Evolutionary conservation across 1,284 basidiomycete species (phyloP), one percentile per base, ranked within the genome.

Genomic region (Singerocomus inundabilis): DNA sequence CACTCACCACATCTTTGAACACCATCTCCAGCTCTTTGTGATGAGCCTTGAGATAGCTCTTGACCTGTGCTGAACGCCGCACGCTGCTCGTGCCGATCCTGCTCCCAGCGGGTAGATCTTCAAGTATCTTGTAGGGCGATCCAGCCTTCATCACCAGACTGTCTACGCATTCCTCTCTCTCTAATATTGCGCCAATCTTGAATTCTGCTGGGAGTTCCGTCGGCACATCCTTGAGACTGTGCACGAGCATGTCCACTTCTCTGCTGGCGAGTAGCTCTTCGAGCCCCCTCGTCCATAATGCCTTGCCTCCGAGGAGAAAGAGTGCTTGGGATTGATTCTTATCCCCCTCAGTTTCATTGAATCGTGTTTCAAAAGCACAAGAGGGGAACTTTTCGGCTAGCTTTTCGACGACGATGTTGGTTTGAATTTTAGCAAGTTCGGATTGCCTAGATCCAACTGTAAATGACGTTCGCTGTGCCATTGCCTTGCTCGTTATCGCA

Each of bases 1-100:
- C 26, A 84, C 91, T 72, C 70, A 94, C 93, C 62, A 96, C 86
- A 68, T 98, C 95, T 68, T 85, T 77, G 70, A 98, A 98, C 49
- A 82, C 78, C 43, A 99, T 49, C 47, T 58, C 57, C 13, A 57
- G 18, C 8, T 16, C 57, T 24, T 58, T 49, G 43, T 52, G 52
- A 2, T 58, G 76, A 46, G 80, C 72, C 0, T 92, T 92, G 70
- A 85, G 96, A 43, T 76, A 79, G 57, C 89, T 80, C 69, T 86
- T 86, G 51, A 99, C 70, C 70, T 98, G 95, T 3, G 97, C 96
- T 34, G 98, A 87, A 51, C 97, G 75, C 47, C 97, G 79, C 21
- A 99, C 91, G 62, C 92, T 95, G 56, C 93, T 93, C 31, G 97
- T 98, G 10, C 97, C 97, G 12, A 99, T 84, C 18, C 96, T 89